Conservation (phyloP, 371 early-diverging fungal genomes). For the Mucor piriformis region DNA sequence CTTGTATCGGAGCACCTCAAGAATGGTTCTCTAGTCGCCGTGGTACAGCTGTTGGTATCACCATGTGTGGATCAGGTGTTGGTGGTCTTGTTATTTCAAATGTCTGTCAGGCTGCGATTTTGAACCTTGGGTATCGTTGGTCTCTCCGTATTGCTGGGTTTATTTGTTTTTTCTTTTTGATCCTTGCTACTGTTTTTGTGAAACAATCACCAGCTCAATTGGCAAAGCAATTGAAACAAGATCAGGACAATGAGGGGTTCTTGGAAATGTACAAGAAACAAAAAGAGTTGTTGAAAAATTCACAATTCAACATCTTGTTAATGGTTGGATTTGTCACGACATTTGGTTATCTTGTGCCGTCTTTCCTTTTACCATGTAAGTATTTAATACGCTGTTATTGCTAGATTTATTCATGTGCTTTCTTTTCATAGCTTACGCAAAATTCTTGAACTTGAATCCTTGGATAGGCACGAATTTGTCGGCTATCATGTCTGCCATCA, state of each 20-base stretch:
- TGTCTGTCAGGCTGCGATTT: conserved; percentile 47
- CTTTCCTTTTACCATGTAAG: conserved; percentile 12
- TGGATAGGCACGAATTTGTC: conserved; percentile 44
- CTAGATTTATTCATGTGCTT: conserved; percentile 32
- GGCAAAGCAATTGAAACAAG: conserved; percentile 26
- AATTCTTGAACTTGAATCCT: conserved; percentile 29
- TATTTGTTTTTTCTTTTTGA: conserved; percentile 50
- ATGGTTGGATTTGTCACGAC: conserved; percentile 29
- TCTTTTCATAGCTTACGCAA: conserved; percentile 34
- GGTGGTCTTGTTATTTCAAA: conserved; percentile 73
- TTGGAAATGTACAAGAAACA: conserved; percentile 26
- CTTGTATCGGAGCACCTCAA: conserved; percentile 29
- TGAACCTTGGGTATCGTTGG: conserved; percentile 30
- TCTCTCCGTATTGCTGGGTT: conserved; percentile 54
- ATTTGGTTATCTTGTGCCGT: conserved; percentile 22
- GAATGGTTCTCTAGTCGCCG: conserved; percentile 75
- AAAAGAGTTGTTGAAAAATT: conserved; percentile 14
- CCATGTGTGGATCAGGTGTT: conserved; percentile 73
- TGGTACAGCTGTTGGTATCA: conserved; percentile 73
- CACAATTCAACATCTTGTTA: conserved; percentile 23
- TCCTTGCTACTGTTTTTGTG: conserved; percentile 51
- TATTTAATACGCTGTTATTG: conserved; percentile 7
- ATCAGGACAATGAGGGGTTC: conserved; percentile 21
- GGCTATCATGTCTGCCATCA: conserved; percentile 53
- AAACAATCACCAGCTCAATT: conserved; percentile 39